These are phyloP conservation scores for Histomonas meleagridis DNA, from an alignment of 208 protist genomes.

Conservation along the genomic window DNA sequence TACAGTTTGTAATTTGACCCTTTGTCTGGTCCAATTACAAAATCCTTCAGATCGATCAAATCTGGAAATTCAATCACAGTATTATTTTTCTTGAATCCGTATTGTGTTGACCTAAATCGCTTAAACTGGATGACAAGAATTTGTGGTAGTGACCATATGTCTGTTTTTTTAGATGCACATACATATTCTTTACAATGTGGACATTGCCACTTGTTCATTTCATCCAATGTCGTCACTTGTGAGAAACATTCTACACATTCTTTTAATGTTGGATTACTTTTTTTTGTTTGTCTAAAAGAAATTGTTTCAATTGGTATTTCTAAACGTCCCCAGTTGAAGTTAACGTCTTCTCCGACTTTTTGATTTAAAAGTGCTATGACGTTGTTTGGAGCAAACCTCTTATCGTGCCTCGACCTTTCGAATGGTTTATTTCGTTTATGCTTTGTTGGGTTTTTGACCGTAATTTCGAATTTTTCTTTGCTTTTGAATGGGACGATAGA, in stretches of 20 bases:
- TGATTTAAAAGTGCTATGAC: too few species aligned
- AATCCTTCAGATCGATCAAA: neutral
- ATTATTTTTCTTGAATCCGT: neutral
- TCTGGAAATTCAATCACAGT: neutral
- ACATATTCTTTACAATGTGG: neutral
- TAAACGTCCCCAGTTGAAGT: too few species aligned
- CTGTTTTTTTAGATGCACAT: conserved; percentile 6
- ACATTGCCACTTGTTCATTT: conserved; percentile 12
- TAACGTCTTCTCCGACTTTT: too few species aligned
- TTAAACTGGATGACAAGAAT: neutral
- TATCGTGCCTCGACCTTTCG: too few species aligned
- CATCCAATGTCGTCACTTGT: neutral
- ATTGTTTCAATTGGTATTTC: too few species aligned
- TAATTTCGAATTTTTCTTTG: too few species aligned
- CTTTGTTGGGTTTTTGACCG: too few species aligned
- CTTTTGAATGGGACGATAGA: too few species aligned
- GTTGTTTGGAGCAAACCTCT: too few species aligned
- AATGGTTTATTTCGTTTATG: too few species aligned
- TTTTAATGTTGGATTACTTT: too few species aligned
- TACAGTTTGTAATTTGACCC: neutral
- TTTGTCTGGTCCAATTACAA: neutral
- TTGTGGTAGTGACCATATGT: neutral
- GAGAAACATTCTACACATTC: neutral
- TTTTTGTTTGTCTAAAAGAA: too few species aligned
- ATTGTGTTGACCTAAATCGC: neutral